Base-by-base conservation (phyloP, 352 stramenopile species). In the Pseudoperonospora humuli region DNA sequence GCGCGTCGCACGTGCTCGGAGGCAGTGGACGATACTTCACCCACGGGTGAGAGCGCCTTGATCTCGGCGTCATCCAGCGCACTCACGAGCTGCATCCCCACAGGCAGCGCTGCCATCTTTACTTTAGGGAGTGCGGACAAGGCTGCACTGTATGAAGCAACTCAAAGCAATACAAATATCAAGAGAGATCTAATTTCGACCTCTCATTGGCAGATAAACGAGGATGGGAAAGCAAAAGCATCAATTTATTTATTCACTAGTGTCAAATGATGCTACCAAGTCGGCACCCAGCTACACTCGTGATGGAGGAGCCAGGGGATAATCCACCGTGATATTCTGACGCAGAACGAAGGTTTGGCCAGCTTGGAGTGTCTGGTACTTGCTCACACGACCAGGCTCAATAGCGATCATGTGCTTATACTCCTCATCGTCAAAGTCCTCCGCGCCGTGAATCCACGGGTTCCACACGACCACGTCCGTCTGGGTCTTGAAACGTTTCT, bases 401-500 rank as follows among this genome's bases (percentile, higher is more conserved):
- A 98, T 71, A 2, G 37, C 37, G 9, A 43, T 75, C 91, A 98
- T 98, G 37, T 86, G 74, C 20, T 85, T 56, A 64, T 96, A 97
- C 65, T 97, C 85, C 32, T 97, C 92, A 47, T 96, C 77, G 25
- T 72, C 86, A 74, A 98, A 97, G 67, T 98, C 93, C 51, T 88
- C 81, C 21, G 92, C 85, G 48, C 97, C 97, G 29, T 92, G 75
- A 39, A 82, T 73, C 60, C 88, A 87, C 14, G 93, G 95, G 79
- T 97, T 97, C 89, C 85, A 97, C 19, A 97, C 71, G 3, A 97
- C 87, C 7, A 56, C 67, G 52, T 96, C 86, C 34, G 64, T 84
- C 25, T 63, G 39, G 32, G 68, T 62, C 28, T 50, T 45, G 17
- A 47, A 17, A 25, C 34, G 24, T 8, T 50, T 47, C 31, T 55